Evolutionary conservation across 1,139 yeast species (phyloP).

Genomic region (Yamadazyma membranifaciens): DNA sequence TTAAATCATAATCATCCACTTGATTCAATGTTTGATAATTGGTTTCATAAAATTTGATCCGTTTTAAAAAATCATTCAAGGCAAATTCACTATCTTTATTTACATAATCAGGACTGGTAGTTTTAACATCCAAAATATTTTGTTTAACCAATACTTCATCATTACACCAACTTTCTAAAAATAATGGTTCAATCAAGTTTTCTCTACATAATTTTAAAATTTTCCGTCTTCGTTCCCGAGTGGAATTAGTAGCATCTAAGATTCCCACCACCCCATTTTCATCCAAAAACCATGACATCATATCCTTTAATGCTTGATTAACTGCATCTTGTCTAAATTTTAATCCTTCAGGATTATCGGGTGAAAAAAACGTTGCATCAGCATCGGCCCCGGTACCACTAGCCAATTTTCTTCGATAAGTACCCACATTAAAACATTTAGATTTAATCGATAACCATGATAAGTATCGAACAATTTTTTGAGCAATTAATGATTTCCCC

Average conservation of each 20-base stretch:
- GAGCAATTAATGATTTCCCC: constrained; percentile 79
- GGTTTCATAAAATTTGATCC: constrained; percentile 72
- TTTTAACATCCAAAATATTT: constrained; percentile 81
- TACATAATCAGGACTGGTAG: constrained; percentile 84
- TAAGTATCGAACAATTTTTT: constrained; percentile 80
- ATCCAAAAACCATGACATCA: constrained; percentile 82
- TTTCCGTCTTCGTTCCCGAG: constrained; percentile 66
- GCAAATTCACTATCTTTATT: constrained; percentile 73
- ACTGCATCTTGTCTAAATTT: constrained; percentile 68
- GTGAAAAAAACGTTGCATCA: constrained; percentile 74
- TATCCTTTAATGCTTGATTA: constrained; percentile 69
- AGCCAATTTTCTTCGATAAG: constrained; percentile 64
- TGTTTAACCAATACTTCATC: constrained; percentile 74
- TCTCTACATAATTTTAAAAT: constrained; percentile 63
- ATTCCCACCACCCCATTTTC: constrained; percentile 89
- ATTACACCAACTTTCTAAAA: constrained; percentile 88
- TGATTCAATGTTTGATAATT: constrained; percentile 72
- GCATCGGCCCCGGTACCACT: constrained; percentile 27
- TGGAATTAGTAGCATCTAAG: constrained; percentile 80
- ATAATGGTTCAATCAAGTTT: constrained; percentile 80
- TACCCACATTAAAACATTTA: constrained; percentile 86
- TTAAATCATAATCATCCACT: constrained; percentile 57
- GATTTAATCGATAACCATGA: constrained; percentile 90
- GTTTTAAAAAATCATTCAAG: constrained; percentile 63
- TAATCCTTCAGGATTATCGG: constrained; percentile 61